These are phyloP conservation scores for Peronospora destructor DNA, from an alignment of 352 stramenopile genomes.

Conservation along the genomic window DNA sequence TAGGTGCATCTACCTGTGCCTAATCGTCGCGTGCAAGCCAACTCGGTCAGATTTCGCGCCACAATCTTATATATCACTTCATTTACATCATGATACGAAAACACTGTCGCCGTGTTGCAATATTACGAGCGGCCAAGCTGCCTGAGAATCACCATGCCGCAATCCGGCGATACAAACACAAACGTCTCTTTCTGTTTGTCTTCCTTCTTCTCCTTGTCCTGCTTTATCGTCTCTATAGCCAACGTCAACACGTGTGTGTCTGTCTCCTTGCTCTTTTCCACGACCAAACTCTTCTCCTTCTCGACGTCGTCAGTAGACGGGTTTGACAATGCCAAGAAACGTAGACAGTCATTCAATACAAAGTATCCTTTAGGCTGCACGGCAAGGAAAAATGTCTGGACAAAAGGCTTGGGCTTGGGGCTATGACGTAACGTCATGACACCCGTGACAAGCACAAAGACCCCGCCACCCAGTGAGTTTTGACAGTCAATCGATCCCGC, in stretches of 20 bases:
- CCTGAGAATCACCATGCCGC: too few species aligned
- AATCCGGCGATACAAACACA: constrained; percentile 23
- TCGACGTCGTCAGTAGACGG: constrained; percentile 1
- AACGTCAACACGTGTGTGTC: constrained; percentile 10
- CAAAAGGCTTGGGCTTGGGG: constrained; percentile 60
- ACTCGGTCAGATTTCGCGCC: too few species aligned
- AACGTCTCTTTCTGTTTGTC: constrained; percentile 13
- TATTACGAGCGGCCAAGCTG: too few species aligned
- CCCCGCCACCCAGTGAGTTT: constrained; percentile 53
- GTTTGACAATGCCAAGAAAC: constrained; percentile 67
- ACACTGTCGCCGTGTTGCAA: too few species aligned
- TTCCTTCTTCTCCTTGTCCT: constrained; percentile 7
- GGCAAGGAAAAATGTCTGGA: constrained; percentile 85
- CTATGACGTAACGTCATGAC: constrained; percentile 71
- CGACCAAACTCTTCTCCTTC: background rate
- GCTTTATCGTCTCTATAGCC: constrained; percentile 13
- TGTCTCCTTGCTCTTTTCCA: constrained; percentile 30
- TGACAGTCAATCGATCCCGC: constrained; percentile 84
- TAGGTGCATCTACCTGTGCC: too few species aligned
- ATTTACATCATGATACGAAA: too few species aligned
- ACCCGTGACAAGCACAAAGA: constrained; percentile 81
- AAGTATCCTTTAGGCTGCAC: constrained; percentile 86
- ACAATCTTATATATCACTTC: too few species aligned
- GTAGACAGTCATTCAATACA: constrained; percentile 82
- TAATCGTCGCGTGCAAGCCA: too few species aligned